Conservation (phyloP, 2,329 filamentous ascomycete genomes). For the Fusarium stilboides region DNA sequence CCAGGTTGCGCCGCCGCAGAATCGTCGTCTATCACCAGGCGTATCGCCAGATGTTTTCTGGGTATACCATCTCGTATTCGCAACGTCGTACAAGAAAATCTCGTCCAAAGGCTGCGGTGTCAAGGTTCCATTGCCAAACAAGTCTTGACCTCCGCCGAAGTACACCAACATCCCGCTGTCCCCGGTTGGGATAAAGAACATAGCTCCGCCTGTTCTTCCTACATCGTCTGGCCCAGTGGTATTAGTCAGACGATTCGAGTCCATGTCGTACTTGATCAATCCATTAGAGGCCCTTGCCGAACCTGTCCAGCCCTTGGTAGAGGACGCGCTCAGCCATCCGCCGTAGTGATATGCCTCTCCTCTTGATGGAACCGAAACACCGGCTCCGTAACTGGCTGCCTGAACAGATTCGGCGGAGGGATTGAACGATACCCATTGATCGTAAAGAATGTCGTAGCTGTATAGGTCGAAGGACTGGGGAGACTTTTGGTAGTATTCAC, state of each 20-base stretch:
- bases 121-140: not conserved
- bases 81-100: slow-evolving; percentile 10
- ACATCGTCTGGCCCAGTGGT: not conserved
- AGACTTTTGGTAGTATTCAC: not conserved
- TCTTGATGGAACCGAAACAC: slow-evolving; percentile 1
- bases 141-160: slow-evolving; percentile 4
- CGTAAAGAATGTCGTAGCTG: slow-evolving; percentile 18
- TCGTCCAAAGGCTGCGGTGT: slow-evolving; percentile 8
- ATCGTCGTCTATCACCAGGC: not conserved
- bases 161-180: slow-evolving; percentile 17
- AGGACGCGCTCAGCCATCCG: slow-evolving; percentile 6
- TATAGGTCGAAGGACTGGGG: not conserved
- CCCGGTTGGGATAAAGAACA: not conserved
- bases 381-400: slow-evolving; percentile 14
- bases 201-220: slow-evolving; percentile 2
- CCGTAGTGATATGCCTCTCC: slow-evolving; percentile 20
- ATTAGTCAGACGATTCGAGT: slow-evolving; percentile 12
- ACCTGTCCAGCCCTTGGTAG: not conserved
- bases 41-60: slow-evolving; percentile 4
- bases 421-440: slow-evolving; percentile 1
- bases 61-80: slow-evolving; percentile 12
- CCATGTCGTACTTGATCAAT: slow-evolving; percentile 14
- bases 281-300: not conserved
- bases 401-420: not conserved
- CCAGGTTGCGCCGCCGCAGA: slow-evolving; percentile 16